Base-by-base conservation (phyloP, 441 rosid genomes). In the Corymbia calophylla region DNA sequence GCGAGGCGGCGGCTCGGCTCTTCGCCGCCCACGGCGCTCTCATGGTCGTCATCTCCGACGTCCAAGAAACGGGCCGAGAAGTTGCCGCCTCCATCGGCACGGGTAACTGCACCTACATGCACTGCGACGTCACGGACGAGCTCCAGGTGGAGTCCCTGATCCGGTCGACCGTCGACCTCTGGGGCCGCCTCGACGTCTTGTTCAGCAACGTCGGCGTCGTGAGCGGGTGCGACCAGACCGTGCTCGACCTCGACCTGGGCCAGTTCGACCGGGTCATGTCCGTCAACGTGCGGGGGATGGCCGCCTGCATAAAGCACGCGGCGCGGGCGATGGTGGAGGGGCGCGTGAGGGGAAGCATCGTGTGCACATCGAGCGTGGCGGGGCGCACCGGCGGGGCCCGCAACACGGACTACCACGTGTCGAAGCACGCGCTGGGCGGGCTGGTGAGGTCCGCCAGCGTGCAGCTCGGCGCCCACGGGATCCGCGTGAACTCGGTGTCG, bases 131-230 rank as follows among this genome's bases (percentile, higher is more conserved):
- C 11, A 29, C 94, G 2, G 66, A 91, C 9, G 96, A 94, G 35
- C 90, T 91, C 15, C 94, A 93, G 64, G 94, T 94, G 62, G 90
- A 90, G 87, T 84, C 90, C 3, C 60, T 93, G 11, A 90, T 94
- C 6, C 91, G 93, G 25, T 88, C 88, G 53, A 93, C 94, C 2
- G 89, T 93, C 35, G 58, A 53, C 25, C 81, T 48, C 3, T 90
- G 88, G 14, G 93, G 94, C 10, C 90, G 87, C 47, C 93, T 94
- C 8, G 94, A 94, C 80, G 66, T 94, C 53, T 90, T 94, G 93
- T 93, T 94, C 44, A 90, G 95, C 92, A 94, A 93, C 18, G 96
- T 94, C 2, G 96, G 96, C 9, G 86, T 89, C 58, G 1, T 58
- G 4, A n/a, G 87, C 4, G 8, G 29, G 6, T 60, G 88, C 11